Base-by-base conservation (phyloP, 2,329 filamentous ascomycete genomes). In the Aspergillus intermedius region DNA sequence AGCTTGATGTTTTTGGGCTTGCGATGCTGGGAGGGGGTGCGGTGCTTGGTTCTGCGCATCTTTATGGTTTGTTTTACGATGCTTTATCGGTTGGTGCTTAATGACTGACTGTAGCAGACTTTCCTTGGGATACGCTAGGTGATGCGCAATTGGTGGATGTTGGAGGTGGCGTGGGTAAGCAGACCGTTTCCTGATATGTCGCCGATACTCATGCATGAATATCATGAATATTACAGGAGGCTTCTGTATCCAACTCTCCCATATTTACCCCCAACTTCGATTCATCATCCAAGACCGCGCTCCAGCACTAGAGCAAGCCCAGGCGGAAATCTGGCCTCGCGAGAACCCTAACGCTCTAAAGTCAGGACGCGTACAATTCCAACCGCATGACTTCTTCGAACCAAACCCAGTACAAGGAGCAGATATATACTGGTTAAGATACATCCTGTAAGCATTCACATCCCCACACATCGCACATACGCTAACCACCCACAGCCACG, bases 1-100 rank as follows among this genome's bases (percentile, higher is more conserved):
- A 53, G 22, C 51, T 48, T 12, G 46, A 43, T n/a, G 45, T 40
- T 13, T 46, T 53, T 15, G 42, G 48, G 4, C 22, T 53, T 30
- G 45, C 51, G 21, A 53, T 53, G 48, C 3, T 50, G 4, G 51
- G 45, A 1, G 51, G 51, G 13, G 48, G 51, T 3, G 22, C 21
- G 13, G 51, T 50, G 5, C 48, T 44, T n/a, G 48, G 48, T 7
- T n/a, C 21, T 2, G 45, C 46, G 10, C 51, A 50, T 45, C 15
- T 47, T 5, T 50, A 44, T n/a, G 49, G 46, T 32, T 32, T 21
- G 21, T 21, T 4, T 21, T 4, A 21, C 21, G 17, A 19, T 19
- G 21, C 21, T 21, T 21, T 22, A 5, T 5, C 21, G 21, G 21
- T 22, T 22, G 21, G 21, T 22, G 21, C 5, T 22, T 5, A 5